phyloP scores from a whole-genome alignment of 768 basidiomycete species.

The Macrolepiota albuminosa region DNA sequence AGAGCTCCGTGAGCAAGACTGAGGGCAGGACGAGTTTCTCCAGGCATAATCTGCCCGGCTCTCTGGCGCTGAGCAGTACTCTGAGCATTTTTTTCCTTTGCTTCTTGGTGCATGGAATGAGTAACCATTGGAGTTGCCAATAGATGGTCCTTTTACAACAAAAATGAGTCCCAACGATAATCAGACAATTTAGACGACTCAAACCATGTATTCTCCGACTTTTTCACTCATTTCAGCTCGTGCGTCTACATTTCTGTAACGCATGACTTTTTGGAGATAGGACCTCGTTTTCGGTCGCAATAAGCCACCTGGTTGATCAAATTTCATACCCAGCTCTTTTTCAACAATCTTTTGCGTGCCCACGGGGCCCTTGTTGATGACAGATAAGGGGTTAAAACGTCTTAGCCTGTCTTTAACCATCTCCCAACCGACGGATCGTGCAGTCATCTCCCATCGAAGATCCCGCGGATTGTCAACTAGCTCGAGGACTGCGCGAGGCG shows the following conservation, averaged over 20 bases:
- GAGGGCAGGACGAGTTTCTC: constrained; percentile 52
- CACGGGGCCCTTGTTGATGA: constrained; percentile 48
- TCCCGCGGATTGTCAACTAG: constrained; percentile 94
- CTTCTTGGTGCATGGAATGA: constrained; percentile 40
- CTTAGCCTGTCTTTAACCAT: constrained; percentile 54
- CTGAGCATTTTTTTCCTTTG: constrained; percentile 29
- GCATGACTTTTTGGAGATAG: constrained; percentile 73
- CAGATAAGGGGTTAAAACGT: constrained; percentile 33
- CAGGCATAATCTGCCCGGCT: constrained; percentile 56
- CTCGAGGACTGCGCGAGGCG: constrained; percentile 87
- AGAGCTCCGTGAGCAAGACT: constrained; percentile 52
- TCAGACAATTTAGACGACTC: constrained; percentile 20
- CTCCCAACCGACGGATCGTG: constrained; percentile 86
- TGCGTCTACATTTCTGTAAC: constrained; percentile 47
- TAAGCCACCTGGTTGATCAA: constrained; percentile 31
- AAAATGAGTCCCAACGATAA: not conserved
- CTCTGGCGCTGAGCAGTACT: constrained; percentile 26
- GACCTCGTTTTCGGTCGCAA: constrained; percentile 65
- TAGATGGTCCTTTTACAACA: constrained; percentile 51
- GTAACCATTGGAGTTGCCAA: constrained; percentile 59
- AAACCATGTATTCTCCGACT: constrained; percentile 62
- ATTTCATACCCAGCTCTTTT: constrained; percentile 38
- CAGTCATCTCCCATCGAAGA: constrained; percentile 82
- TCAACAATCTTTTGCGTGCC: constrained; percentile 43
- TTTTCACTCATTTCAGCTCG: constrained; percentile 46